These are phyloP conservation scores for Mycotypha africana DNA, from an alignment of 371 early-diverging fungal species.

Conservation along the genomic window DNA sequence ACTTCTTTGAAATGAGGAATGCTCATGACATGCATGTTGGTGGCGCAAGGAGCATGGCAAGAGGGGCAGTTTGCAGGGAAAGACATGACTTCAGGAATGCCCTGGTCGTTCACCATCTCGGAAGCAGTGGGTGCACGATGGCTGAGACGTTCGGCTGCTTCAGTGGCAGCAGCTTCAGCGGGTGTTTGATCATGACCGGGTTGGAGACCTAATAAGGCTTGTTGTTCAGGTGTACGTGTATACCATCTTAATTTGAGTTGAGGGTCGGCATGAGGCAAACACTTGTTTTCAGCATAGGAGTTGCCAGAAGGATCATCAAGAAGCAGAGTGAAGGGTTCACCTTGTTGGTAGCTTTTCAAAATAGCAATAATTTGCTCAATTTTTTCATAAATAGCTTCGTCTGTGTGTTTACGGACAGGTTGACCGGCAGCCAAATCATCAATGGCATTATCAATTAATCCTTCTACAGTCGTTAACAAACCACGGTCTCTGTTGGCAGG, in stretches of 20 bases:
- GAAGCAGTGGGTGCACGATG: constrained; percentile 7
- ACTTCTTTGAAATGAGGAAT: constrained; percentile 96
- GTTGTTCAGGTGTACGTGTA: constrained; percentile 73
- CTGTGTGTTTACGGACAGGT: constrained; percentile 64
- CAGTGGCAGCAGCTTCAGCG: constrained; percentile 27
- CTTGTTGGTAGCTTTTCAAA: constrained; percentile 54
- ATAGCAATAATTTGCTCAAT: constrained; percentile 69
- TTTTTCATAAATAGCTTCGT: constrained; percentile 63
- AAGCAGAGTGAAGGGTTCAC: constrained; percentile 63
- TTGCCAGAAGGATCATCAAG: constrained; percentile 94
- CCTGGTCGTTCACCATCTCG: constrained; percentile 39
- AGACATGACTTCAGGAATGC: constrained; percentile 58
- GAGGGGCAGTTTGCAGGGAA: constrained; percentile 89
- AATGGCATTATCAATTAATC: constrained; percentile 70
- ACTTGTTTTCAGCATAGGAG: constrained; percentile 80
- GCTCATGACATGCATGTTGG: constrained; percentile 88
- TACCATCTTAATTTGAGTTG: constrained; percentile 64
- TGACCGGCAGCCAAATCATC: constrained; percentile 80
- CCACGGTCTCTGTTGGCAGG: constrained; percentile 77
- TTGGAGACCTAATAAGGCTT: constrained; percentile 69
- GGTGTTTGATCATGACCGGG: constrained; percentile 47
- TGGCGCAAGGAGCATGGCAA: constrained; percentile 79
- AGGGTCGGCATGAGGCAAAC: constrained; percentile 72
- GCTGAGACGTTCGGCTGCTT: constrained; percentile 25
- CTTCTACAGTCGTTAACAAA: constrained; percentile 86